Conservation (phyloP, 176 grass and related monocot genomes). For the Dactylis glomerata region DNA sequence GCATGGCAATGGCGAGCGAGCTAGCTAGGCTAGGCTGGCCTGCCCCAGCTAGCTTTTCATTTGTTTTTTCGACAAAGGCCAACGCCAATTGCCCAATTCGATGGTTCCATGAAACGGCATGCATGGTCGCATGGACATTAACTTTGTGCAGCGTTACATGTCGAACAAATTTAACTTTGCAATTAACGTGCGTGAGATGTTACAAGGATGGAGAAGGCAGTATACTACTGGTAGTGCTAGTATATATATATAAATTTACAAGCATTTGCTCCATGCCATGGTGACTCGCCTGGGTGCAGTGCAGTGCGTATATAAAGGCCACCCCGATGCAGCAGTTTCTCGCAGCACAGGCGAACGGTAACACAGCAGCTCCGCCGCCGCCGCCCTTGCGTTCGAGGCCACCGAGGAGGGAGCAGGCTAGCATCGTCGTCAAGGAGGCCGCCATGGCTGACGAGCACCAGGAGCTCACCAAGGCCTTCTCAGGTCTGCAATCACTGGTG, state of each 20-base stretch:
- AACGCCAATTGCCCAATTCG: background rate
- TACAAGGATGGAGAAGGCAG: background rate
- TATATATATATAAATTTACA: slow-evolving; percentile 15
- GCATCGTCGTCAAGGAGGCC: background rate
- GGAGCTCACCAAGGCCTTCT: slow-evolving; percentile 70
- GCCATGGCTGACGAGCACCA: slow-evolving; percentile 62
- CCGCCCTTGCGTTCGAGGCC: slow-evolving; percentile 4
- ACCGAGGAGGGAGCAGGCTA: slow-evolving; percentile 10
- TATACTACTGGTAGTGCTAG: background rate
- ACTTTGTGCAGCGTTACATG: background rate
- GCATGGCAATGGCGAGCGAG: background rate
- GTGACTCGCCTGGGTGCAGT: background rate
- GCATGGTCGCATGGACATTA: too few relatives aligned
- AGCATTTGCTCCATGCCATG: background rate
- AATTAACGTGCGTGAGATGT: background rate
- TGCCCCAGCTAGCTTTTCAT: background rate
- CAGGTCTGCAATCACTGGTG: too few relatives aligned
- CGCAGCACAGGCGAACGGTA: slow-evolving; percentile 15
- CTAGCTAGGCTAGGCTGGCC: background rate
- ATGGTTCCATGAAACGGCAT: background rate
- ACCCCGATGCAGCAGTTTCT: slow-evolving; percentile 43
- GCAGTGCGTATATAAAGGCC: background rate
- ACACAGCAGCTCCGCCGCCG: slow-evolving; percentile 14
- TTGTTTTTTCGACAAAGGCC: background rate
- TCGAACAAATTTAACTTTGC: background rate